A percentile compares a stretch with the other conserved stretches of the same genome.
Evolutionary conservation across 73 alveolate genomes (phyloP).

Genomic region (Paramecium sonneborni): DNA sequence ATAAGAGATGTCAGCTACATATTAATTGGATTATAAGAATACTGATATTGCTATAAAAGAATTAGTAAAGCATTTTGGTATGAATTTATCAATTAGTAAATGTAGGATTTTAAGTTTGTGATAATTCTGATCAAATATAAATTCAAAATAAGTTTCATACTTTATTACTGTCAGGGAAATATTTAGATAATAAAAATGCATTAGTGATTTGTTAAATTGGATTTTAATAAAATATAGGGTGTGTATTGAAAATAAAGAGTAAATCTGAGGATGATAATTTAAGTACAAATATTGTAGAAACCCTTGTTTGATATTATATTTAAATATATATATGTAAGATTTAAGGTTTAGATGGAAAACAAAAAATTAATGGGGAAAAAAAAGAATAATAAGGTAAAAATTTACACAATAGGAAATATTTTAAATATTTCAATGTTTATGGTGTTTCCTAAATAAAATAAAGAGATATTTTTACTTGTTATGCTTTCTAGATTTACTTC

Average conservation of each 20-base stretch:
- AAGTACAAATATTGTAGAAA: neutral
- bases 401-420: neutral
- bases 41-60: slow-evolving; percentile 56
- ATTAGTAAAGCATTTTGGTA: slow-evolving; percentile 55
- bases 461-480: neutral
- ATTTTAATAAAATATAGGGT: slow-evolving; percentile 29
- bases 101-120: slow-evolving; percentile 46
- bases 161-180: slow-evolving; percentile 37
- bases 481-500: slow-evolving; percentile 38
- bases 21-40: slow-evolving; percentile 49
- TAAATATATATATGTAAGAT: neutral
- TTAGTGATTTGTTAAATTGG: slow-evolving; percentile 23
- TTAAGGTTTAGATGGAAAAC: neutral
- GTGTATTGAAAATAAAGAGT: neutral
- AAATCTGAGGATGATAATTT: slow-evolving; percentile 6
- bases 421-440: slow-evolving; percentile 42
- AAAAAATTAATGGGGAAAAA: neutral
- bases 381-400: neutral
- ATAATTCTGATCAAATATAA: slow-evolving; percentile 21
- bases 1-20: neutral
- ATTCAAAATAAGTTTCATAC: slow-evolving; percentile 62
- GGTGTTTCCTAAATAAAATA: slow-evolving; percentile 22
- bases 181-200: neutral
- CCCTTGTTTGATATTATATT: slow-evolving; percentile 15
- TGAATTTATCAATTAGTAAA: neutral